Evolutionary conservation across 2,329 filamentous ascomycete species (phyloP).

Genomic region (Clonostachys solani): DNA sequence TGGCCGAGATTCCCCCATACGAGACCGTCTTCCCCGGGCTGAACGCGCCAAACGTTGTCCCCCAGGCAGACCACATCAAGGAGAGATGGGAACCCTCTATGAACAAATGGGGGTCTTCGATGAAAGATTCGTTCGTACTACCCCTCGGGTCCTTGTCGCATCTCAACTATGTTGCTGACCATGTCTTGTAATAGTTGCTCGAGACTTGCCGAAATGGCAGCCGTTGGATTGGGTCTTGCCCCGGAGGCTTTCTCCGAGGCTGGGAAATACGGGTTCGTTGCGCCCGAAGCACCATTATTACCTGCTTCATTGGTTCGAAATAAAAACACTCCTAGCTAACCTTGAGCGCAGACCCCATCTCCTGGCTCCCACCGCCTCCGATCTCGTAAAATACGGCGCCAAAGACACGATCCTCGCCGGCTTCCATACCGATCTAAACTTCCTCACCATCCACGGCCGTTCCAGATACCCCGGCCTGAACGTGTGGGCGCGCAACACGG

Average conservation of each 20-base stretch:
- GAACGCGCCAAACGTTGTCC: slow-evolving; percentile 51
- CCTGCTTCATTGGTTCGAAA: neutral
- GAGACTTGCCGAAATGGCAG: slow-evolving; percentile 54
- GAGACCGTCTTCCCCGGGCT: slow-evolving; percentile 49
- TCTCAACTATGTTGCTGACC: neutral
- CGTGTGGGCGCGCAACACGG: slow-evolving; percentile 61
- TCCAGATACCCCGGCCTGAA: slow-evolving; percentile 58
- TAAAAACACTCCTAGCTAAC: neutral
- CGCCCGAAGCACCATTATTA: slow-evolving; percentile 1
- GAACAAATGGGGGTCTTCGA: slow-evolving; percentile 53
- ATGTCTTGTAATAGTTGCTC: slow-evolving; percentile 32
- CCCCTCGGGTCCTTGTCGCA: neutral
- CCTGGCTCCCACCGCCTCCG: slow-evolving; percentile 56
- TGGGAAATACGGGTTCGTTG: slow-evolving; percentile 47
- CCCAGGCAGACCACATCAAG: slow-evolving; percentile 40
- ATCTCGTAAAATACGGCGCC: slow-evolving; percentile 46
- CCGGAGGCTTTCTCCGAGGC: slow-evolving; percentile 48
- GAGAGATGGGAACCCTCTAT: slow-evolving; percentile 49
- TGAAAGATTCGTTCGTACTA: slow-evolving; percentile 51
- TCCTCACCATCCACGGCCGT: slow-evolving; percentile 60
- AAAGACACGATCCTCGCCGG: slow-evolving; percentile 57
- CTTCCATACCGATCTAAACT: slow-evolving; percentile 63
- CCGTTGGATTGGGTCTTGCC: slow-evolving; percentile 49
- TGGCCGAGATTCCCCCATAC: slow-evolving; percentile 49
- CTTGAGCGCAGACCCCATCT: slow-evolving; percentile 47